Base-by-base conservation (phyloP, 768 basidiomycete species). In the Xerocomus potaroensis region DNA sequence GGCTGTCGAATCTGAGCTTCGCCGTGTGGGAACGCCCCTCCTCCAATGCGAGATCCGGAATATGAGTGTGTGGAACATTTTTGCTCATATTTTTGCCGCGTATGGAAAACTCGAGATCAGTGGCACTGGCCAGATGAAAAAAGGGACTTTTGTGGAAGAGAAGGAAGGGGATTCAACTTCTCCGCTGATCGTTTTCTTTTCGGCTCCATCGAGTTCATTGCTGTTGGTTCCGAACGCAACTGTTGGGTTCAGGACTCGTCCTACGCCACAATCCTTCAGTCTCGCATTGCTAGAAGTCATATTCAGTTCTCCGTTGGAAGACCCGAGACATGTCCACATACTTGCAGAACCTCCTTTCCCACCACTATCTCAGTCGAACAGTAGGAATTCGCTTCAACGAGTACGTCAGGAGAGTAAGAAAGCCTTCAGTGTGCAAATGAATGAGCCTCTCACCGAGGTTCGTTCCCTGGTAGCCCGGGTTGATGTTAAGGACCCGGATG, bases 101-200 rank as follows among this genome's bases (percentile, higher is more conserved):
- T 62, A 54, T 6, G 63, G 63, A 30, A 60, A 12, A 21, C 38
- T 64, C 11, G 34, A 53, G 15, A 41, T 38, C 3, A 50, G 40
- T 4, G 64, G 55, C 24, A 48, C 27, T 2, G 57, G 55, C 3
- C 45, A 57, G 19, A 38, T 10, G 38, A 64, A 54, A 40, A 50
- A 32, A 3, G 64, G 47, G 22, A 44, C 33, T 6, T 55, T 66
- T 9, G 37, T 43, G 18, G 52, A 57, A 23, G 66, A 53, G 8
- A 33, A 41, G 37, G 43, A 45, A 50, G 45, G 58, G 31, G 45
- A 61, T 43, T 30, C 48, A 18, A 38, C 46, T 3, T 54, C 57
- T 2, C 47, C 62, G 12, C 33, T 64, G 32, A 41, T 66, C 5
- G 47, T 64, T n/a, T 64, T 46, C 37, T 64, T 66, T 27, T 38